Base-by-base conservation (phyloP, 1,139 yeast genomes). In the Williopsis jadinii region DNA sequence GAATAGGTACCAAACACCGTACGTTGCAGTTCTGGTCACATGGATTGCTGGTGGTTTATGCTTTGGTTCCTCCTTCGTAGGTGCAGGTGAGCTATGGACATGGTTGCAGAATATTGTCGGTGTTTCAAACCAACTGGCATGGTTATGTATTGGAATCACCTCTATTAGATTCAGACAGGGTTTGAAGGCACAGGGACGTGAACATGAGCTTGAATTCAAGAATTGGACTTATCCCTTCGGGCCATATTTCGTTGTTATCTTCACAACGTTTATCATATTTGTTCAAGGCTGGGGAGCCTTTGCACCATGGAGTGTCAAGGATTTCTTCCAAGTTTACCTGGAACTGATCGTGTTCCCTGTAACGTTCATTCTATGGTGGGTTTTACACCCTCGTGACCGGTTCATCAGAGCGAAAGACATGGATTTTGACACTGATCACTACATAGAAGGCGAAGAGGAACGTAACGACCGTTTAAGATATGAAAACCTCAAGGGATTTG, bases 201-300 rank as follows among this genome's bases (percentile, higher is more conserved):
- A 63, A 2, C 42, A 56, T 38, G 56, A 57, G 43, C 37, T 59
- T 14, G 42, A 44, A 27, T 79, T 65, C 61, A 67, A 56, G 41
- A 73, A 80, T 43, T 68, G 73, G 64, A 71, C 80, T 9, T 77
- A 76, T 52, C 85, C 85, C 26, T 77, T 63, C 54, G 84, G 83
- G n/a, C 77, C 84, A 11, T 77, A 71, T 60, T 64, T 73, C 40
- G 75, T 73, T 32, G 73, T 77, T 2, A 48, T 70, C 24, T 68
- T 72, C 45, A 68, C 75, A 27, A 47, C 66, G 1, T 55, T 77
- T 37, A 66, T 80, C 40, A 66, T 77, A 37, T 58, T 79, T 10
- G 75, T 81, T 26, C 83, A 79, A 53, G 85, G 85, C 13, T 80
- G 80, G 85, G 57, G 75, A 5, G 60, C 80, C 2, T 75, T 79